Evolutionary conservation across 2,329 filamentous ascomycete genomes (phyloP).

Genomic region (Sarocladium strictum): DNA sequence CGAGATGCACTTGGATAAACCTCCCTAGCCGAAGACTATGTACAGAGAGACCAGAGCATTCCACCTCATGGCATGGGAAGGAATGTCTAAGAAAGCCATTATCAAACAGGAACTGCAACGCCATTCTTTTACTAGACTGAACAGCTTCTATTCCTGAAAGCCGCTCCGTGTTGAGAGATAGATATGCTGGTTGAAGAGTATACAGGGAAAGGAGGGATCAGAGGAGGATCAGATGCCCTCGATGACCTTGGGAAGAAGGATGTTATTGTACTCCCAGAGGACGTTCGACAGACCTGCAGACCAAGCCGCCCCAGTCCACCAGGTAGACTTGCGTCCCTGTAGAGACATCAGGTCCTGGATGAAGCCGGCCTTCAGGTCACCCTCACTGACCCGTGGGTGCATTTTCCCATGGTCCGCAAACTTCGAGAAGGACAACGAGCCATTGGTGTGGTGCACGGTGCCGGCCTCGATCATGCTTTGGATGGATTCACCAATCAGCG

Average conservation of each 20-base stretch:
- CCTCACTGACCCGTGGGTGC: conserved; percentile 22
- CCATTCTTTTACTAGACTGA: no score
- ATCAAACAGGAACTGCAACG: no score
- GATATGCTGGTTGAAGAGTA: no score
- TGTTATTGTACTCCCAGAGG: conserved; percentile 24
- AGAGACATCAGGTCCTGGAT: conserved; percentile 31
- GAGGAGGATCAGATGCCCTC: conserved; percentile 5
- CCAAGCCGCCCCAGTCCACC: conserved; percentile 34
- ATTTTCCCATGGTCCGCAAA: conserved; percentile 30
- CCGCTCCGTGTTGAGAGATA: no score
- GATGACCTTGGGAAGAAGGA: conserved; percentile 17
- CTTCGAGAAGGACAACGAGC: conserved; percentile 22
- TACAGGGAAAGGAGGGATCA: no score
- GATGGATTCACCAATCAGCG: conserved; percentile 18
- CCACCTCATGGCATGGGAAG: no score
- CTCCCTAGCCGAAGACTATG: no score
- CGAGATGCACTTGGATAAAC: no score
- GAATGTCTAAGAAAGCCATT: no score
- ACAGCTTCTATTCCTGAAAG: no score
- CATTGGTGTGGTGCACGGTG: conserved; percentile 15
- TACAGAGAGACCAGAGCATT: no score
- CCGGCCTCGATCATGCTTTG: conserved; percentile 20
- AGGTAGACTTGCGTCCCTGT: conserved; percentile 36
- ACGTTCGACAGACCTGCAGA: conserved; percentile 20
- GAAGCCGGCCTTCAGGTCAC: conserved; percentile 30